Base-by-base conservation (phyloP, 441 rosid species). In the Omphalea diandra region DNA sequence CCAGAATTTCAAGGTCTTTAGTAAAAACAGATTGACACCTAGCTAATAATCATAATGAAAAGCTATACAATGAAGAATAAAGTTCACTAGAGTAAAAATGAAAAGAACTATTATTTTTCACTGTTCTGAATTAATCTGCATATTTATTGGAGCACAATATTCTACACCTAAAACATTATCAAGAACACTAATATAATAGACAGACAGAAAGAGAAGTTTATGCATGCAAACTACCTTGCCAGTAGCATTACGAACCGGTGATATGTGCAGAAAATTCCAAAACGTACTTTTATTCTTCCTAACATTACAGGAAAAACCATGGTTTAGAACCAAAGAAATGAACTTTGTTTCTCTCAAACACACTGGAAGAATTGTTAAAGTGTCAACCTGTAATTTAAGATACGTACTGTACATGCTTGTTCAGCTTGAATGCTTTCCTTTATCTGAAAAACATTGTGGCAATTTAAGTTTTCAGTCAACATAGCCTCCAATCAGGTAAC, bases 371-470 rank as follows among this genome's bases (percentile, higher is more conserved):
- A 72, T 38, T 49, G 80, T 67, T 53, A 79, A 55, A 84, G 88
- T 69, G 76, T 84, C 80, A 84, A 94, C 97, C 98, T 94, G 98
- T 91, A 91, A 79, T 86, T 88, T 82, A 94, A 84, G 78, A 94
- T 85, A 78, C 90, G 90, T 78, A 90, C 97, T 77, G 98, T 90
- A 88, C 97, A 91, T 70, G 94, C 75, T 87, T 77, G 84, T 63
- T 87, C 91, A 38, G 74, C 76, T 68, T 38, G 80, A 67, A 94
- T 84, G 80, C 90, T 82, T 65, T 88, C 83, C 69, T 78, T 84
- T 76, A 94, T 84, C 98, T 91, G 83, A 58, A 59, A 54, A 27
- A 36, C 59, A 56, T 29, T 8, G 65, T 57, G 49, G 11, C 47
- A 24, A 54, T 1, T 15, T 31, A 26, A 67, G 47, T 8, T 46